Evolutionary conservation across 345 rosid genomes (phyloP).

Genomic region (Arabidopsis suecica): DNA sequence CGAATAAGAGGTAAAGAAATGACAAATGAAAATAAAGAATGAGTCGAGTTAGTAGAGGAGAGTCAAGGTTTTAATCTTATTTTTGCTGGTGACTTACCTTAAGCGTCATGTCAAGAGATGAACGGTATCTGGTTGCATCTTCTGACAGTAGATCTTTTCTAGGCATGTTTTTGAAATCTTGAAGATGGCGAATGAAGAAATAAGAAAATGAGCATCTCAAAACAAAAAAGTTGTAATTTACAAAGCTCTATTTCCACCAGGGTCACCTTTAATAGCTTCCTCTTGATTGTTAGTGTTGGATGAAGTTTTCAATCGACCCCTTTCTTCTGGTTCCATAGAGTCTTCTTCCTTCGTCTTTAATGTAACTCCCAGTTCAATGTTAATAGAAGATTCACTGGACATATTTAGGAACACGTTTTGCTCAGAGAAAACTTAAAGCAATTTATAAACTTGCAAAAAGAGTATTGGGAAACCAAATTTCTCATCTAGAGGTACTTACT

Average conservation of each 20-base stretch:
- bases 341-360: conserved; percentile 1
- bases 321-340: conserved; percentile 16
- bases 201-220: not conserved
- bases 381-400: conserved; percentile 22
- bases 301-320: not conserved
- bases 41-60: not conserved
- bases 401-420: conserved; percentile 9
- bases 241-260: not conserved
- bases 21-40: not conserved
- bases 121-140: not conserved
- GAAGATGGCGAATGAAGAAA: not conserved
- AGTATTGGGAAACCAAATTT: conserved; percentile 7
- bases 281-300: conserved; percentile 26
- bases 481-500: conserved; percentile 23
- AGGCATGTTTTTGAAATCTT: conserved; percentile 17
- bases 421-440: not conserved
- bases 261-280: conserved; percentile 20
- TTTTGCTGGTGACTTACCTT: conserved; percentile 28
- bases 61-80: not conserved
- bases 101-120: conserved; percentile 25
- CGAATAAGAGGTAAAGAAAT: not conserved
- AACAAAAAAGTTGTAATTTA: not conserved
- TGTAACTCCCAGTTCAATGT: not conserved
- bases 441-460: not conserved
- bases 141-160: not conserved